phyloP scores from a whole-genome alignment of 2,329 filamentous ascomycete genomes.

The Fusarium continuum region DNA sequence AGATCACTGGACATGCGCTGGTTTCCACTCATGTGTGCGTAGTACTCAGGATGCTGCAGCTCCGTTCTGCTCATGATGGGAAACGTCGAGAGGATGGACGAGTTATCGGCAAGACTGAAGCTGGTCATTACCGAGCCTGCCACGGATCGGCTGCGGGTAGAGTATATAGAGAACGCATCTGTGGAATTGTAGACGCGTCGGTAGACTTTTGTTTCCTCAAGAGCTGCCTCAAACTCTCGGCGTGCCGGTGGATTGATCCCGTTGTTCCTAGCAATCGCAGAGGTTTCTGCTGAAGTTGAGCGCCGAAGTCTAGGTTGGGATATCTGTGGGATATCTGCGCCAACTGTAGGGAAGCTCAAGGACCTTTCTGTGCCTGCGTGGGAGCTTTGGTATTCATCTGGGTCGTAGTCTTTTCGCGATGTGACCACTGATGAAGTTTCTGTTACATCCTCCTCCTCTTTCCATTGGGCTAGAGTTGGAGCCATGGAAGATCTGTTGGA shows the following conservation, averaged over 20 bases:
- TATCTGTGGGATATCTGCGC: background rate
- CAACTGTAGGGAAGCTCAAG: background rate
- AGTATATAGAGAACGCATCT: slow-evolving; percentile 4
- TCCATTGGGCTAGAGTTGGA: background rate
- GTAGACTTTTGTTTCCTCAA: slow-evolving; percentile 4
- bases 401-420: background rate
- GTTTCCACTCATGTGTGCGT: slow-evolving; percentile 1
- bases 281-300: slow-evolving; percentile 2
- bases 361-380: background rate
- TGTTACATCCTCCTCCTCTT: background rate
- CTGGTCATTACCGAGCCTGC: slow-evolving; percentile 10
- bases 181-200: slow-evolving; percentile 14
- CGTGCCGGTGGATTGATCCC: background rate
- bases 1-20: slow-evolving; percentile 7
- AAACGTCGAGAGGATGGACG: slow-evolving; percentile 15
- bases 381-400: background rate
- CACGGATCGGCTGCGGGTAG: background rate
- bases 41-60: slow-evolving; percentile 16
- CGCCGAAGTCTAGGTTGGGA: background rate
- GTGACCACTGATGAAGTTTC: background rate
- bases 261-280: background rate
- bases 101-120: slow-evolving; percentile 16
- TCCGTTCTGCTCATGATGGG: slow-evolving; percentile 18
- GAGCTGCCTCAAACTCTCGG: background rate
- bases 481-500: slow-evolving; percentile 4